Percentiles rank a stretch among this genome's conserved stretches.
These are phyloP conservation scores for Globisporangium irregulare DNA, from an alignment of 352 stramenopile genomes.

Conservation along the genomic window DNA sequence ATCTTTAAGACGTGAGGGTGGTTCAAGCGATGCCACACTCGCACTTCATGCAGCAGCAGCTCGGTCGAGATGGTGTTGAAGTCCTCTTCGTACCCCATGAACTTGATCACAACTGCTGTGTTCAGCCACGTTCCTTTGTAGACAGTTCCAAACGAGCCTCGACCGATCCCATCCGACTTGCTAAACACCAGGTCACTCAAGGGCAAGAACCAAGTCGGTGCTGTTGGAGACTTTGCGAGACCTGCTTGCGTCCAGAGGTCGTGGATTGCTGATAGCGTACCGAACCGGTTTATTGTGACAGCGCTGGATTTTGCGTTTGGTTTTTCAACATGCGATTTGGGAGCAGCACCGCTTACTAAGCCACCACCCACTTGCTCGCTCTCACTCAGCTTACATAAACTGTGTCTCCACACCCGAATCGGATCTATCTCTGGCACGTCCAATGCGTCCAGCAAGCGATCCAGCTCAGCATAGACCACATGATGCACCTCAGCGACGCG, in stretches of 20 bases:
- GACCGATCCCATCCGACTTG: not conserved
- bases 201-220: not conserved
- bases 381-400: too few species aligned
- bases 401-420: not conserved
- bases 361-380: too few species aligned
- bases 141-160: not conserved
- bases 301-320: too few species aligned
- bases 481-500: not conserved
- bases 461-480: not conserved
- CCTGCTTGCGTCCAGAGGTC: not conserved
- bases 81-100: not conserved
- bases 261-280: not conserved
- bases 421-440: not conserved
- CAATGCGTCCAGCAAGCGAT: not conserved
- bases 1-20: not conserved
- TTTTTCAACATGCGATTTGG: too few species aligned
- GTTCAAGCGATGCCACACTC: not conserved
- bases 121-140: not conserved
- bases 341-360: too few species aligned
- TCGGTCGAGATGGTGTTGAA: not conserved
- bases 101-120: not conserved
- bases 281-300: too few species aligned
- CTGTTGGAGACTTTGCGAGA: not conserved
- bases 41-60: not conserved
- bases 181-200: not conserved